Conservation (phyloP, 176 grass and related monocot genomes). For the Poa pratensis region DNA sequence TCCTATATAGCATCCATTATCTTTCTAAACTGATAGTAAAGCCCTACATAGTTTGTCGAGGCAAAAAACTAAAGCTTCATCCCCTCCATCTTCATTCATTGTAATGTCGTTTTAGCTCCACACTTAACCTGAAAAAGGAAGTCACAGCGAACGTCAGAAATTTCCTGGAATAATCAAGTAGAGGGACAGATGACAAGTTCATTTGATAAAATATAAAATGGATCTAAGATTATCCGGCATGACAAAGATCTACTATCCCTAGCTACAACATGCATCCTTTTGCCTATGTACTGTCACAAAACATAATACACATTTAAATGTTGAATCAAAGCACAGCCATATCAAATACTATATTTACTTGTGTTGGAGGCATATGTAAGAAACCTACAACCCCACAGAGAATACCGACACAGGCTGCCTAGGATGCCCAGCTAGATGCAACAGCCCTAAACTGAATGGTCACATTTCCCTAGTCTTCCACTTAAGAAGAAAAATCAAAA, state of each 20-base stretch:
- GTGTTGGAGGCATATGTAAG: conserved; percentile 20
- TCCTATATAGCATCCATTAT: neutral
- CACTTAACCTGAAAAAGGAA: neutral
- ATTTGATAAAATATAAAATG: too few relatives aligned
- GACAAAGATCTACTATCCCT: neutral
- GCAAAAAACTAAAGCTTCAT: neutral
- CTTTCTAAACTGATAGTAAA: neutral
- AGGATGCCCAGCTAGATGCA: too few relatives aligned
- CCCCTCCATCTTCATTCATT: neutral
- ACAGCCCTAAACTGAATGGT: too few relatives aligned
- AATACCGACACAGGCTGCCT: neutral
- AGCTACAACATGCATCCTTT: too few relatives aligned
- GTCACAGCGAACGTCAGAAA: too few relatives aligned
- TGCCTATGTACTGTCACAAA: too few relatives aligned
- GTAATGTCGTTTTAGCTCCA: neutral
- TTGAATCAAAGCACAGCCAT: too few relatives aligned
- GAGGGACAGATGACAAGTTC: too few relatives aligned
- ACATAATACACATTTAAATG: too few relatives aligned
- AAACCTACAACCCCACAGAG: conserved; percentile 15
- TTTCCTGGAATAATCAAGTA: too few relatives aligned
- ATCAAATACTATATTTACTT: neutral
- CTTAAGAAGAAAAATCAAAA: too few relatives aligned
- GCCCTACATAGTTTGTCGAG: neutral
- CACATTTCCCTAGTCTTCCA: too few relatives aligned
- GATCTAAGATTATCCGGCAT: neutral